phyloP scores from a whole-genome alignment of 805 yeast genomes.

The Wickerhamomyces rabaulensis region DNA sequence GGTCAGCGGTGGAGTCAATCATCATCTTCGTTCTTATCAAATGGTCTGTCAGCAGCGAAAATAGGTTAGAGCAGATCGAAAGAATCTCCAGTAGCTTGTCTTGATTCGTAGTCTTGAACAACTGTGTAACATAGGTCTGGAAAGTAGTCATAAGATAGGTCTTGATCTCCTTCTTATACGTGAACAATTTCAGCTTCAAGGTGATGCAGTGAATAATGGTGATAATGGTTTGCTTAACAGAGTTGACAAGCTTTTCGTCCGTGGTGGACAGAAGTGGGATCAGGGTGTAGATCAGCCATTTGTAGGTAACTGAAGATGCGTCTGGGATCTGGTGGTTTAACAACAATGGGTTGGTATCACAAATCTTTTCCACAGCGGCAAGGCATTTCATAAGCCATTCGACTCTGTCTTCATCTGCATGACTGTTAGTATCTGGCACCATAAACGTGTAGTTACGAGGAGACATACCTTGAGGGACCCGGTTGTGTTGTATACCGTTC shows the following conservation, averaged over 20 bases:
- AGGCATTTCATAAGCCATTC: constrained; percentile 18
- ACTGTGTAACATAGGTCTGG: constrained; percentile 7
- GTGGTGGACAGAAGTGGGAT: constrained; percentile 12
- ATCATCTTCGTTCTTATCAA: constrained; percentile 18
- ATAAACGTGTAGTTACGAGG: neutral
- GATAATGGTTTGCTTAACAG: constrained; percentile 17
- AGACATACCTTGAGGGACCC: constrained; percentile 9
- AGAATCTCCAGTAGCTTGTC: constrained; percentile 11
- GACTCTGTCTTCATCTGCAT: constrained; percentile 1
- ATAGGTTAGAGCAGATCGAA: constrained; percentile 15
- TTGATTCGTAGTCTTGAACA: constrained; percentile 12
- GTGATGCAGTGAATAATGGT: constrained; percentile 18
- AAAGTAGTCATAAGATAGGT: constrained; percentile 10
- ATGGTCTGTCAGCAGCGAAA: constrained; percentile 18
- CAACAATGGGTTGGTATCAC: constrained; percentile 16
- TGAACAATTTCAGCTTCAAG: constrained; percentile 15
- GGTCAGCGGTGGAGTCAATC: constrained; percentile 19
- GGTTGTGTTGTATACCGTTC: constrained; percentile 16
- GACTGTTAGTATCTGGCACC: neutral
- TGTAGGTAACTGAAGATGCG: constrained; percentile 7
- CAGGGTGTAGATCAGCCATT: constrained; percentile 19
- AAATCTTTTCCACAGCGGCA: constrained; percentile 18
- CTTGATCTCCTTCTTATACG: constrained; percentile 17
- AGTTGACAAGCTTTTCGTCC: constrained; percentile 10
- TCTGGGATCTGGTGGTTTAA: constrained; percentile 12